Evolutionary conservation across 345 rosid genomes (phyloP).

Genomic region (Alliaria petiolata): DNA sequence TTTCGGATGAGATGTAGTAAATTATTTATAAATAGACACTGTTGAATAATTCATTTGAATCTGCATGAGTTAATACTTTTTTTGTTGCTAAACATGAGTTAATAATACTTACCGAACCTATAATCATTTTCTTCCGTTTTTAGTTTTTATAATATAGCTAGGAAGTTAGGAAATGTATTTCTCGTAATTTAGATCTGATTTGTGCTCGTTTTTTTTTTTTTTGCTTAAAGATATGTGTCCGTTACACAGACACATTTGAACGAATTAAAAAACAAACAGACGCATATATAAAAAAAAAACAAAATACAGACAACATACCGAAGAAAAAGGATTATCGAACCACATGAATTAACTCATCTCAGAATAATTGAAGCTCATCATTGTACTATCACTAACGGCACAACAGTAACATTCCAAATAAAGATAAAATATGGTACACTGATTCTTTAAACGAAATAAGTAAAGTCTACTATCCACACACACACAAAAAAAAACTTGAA

Average conservation of each 20-base stretch:
- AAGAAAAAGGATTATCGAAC: slow-evolving; percentile 7
- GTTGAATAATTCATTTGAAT: neutral
- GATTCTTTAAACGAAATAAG: neutral
- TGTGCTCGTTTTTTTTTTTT: neutral
- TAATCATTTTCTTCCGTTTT: neutral
- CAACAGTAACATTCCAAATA: slow-evolving; percentile 30
- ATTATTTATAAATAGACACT: neutral
- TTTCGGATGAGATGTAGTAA: slow-evolving; percentile 4
- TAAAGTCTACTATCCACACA: neutral
- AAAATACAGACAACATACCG: slow-evolving; percentile 19
- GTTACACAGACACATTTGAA: neutral
- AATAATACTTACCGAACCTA: neutral
- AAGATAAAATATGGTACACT: slow-evolving; percentile 9
- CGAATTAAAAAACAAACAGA: neutral
- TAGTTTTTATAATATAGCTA: neutral
- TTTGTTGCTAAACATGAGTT: too few relatives aligned
- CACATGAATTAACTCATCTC: slow-evolving; percentile 20
- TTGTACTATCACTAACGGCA: slow-evolving; percentile 5
- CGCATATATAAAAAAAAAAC: neutral
- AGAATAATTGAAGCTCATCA: slow-evolving; percentile 20
- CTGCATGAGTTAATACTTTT: neutral
- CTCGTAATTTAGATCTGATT: neutral
- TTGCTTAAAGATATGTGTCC: too few relatives aligned
- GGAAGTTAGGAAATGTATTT: neutral
- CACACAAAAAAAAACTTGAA: neutral